Evolutionary conservation across 1,284 basidiomycete genomes (phyloP), one percentile per base, ranked within the genome.

Genomic region (Cutaneotrichosporon arboriforme): DNA sequence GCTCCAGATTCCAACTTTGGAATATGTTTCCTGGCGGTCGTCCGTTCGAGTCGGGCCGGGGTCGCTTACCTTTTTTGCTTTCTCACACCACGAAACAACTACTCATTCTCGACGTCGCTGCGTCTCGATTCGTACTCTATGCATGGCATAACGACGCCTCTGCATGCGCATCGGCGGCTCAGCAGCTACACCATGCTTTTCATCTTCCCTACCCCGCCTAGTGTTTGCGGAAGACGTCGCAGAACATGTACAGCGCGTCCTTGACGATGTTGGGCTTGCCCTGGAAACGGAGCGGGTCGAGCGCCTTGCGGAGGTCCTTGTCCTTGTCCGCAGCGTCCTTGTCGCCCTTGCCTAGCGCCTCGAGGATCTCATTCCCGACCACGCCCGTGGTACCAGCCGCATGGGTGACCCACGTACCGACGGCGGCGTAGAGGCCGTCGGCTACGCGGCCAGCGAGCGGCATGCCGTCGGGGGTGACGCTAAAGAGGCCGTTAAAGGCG

Each of bases 251-350:
- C 38, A 67, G 40, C 39, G 63, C 52, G 18, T 38, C 50, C 15
- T 55, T n/a, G 4, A 39, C 47, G 17, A 7, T 37, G 3, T 21
- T 48, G 4, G 46, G 26, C 23, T 34, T n/a, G 14, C 49, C 55
- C 10, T 42, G 51, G 57, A 63, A 81, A 69, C 57, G 47, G 21
- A 49, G 51, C 8, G 65, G 65, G 33, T 63, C 59, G 8, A 67
- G 17, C 5, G 55, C 60, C 10, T 22, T 21, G 17, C 55, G 49
- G 31, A 67, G 8, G 7, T 51, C 39, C 9, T 20, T 31, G 13
- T 43, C 50, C 41, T 31, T 31, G 7, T 7, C 37, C 9, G 14
- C 26, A 40, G n/a, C 20, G 4, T 18, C 18, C 36, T 44, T 15
- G 26, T 31, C 26, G 9, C 33, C 43, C 36, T 44, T 47, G 14